Conservation (phyloP, 805 yeast species). For the Schwanniomyces vanrijiae region DNA sequence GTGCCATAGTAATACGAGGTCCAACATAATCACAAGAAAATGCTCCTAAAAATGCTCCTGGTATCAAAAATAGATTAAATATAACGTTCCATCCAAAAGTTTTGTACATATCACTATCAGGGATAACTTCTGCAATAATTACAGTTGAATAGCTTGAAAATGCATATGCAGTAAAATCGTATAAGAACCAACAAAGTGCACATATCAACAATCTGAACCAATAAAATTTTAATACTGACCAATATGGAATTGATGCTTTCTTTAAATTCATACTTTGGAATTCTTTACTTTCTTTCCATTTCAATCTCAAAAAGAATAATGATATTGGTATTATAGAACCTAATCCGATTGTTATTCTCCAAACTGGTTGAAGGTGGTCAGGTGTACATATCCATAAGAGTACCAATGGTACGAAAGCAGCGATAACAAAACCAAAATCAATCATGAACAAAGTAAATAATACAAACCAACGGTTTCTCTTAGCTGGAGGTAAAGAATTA, state of each 20-base stretch:
- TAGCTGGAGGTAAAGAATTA: conserved; percentile 70
- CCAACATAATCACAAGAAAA: conserved; percentile 77
- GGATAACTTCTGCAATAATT: conserved; percentile 59
- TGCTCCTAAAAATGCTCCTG: conserved; percentile 88
- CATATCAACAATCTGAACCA: conserved; percentile 75
- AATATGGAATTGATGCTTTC: conserved; percentile 59
- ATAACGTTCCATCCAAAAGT: conserved; percentile 92
- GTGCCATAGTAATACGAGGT: conserved; percentile 73
- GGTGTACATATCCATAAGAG: conserved; percentile 76
- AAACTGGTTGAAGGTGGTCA: conserved; percentile 71
- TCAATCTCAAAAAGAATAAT: conserved; percentile 72
- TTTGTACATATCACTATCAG: conserved; percentile 60
- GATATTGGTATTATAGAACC: conserved; percentile 87
- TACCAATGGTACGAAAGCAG: conserved; percentile 83
- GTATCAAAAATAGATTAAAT: conserved; percentile 80
- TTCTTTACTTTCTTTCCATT: conserved; percentile 69
- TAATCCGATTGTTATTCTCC: conserved; percentile 87
- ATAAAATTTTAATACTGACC: conserved; percentile 70
- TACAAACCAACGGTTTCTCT: conserved; percentile 82
- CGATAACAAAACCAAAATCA: conserved; percentile 79
- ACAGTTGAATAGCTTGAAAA: conserved; percentile 80
- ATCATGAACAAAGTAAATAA: conserved; percentile 88
- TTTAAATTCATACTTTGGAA: conserved; percentile 71
- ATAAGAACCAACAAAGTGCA: conserved; percentile 82
- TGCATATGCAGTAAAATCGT: conserved; percentile 84